These are phyloP conservation scores for Bacidia gigantensis DNA, from an alignment of 495 filamentous ascomycete species.

Conservation along the genomic window DNA sequence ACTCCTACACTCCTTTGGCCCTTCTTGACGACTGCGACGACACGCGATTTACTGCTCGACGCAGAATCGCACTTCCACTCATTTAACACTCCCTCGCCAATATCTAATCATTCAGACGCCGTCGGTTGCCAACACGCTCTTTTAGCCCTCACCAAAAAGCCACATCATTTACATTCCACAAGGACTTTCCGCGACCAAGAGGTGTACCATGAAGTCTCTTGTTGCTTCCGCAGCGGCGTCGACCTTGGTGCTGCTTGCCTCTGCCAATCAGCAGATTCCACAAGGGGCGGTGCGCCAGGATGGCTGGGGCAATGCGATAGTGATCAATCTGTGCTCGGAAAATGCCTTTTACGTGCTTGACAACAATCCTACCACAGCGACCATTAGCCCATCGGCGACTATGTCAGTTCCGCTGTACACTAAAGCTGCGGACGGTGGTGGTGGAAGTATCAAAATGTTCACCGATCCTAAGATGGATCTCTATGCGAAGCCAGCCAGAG, in stretches of 20 bases:
- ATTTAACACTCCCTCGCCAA: constrained; percentile 2
- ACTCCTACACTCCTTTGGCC: constrained; percentile 13
- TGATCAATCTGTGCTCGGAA: not conserved
- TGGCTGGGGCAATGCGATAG: constrained; percentile 4
- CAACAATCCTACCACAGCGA: not conserved
- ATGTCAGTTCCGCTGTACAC: constrained; percentile 1
- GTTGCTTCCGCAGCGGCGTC: constrained; percentile 11
- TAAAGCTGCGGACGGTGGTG: constrained; percentile 7
- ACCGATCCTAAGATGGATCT: constrained; percentile 1
- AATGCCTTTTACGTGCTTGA: constrained; percentile 5
- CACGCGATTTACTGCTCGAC: constrained; percentile 14
- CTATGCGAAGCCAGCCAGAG: constrained; percentile 3
- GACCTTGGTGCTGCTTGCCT: constrained; percentile 6
- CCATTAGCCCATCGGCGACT: not conserved
- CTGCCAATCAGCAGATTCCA: constrained; percentile 4
- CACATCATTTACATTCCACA: not conserved
- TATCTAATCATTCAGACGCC: not conserved
- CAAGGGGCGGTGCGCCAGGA: constrained; percentile 6
- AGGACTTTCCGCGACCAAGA: not conserved
- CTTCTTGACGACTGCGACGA: constrained; percentile 9
- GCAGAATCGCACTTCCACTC: constrained; percentile 16
- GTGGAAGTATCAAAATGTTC: constrained; percentile 9
- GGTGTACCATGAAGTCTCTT: constrained; percentile 9
- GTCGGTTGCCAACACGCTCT: not conserved
- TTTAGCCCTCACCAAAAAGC: not conserved